phyloP scores from a whole-genome alignment of 352 stramenopile species.

The Phytophthora palmivora region DNA sequence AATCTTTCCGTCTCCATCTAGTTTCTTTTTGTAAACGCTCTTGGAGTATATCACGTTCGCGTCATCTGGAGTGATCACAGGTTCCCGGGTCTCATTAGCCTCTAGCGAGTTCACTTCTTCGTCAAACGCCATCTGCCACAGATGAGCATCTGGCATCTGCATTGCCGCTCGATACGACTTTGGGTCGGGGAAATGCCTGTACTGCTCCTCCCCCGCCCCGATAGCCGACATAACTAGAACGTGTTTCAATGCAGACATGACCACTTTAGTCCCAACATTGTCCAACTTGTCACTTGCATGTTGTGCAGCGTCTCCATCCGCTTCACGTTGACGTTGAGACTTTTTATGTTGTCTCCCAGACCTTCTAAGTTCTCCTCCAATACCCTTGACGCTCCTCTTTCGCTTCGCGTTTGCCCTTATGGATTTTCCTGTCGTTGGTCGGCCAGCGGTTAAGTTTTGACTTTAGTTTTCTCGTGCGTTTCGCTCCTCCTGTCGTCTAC shows the following conservation, averaged over 20 bases:
- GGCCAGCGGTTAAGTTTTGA: too few relatives aligned
- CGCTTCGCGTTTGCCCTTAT: too few relatives aligned
- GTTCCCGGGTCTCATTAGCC: not conserved
- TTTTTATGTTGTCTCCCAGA: not conserved
- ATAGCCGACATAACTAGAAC: not conserved
- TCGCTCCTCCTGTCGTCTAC: not conserved
- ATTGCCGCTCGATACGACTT: not conserved
- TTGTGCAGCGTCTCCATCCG: too few relatives aligned
- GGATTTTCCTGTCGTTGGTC: too few relatives aligned
- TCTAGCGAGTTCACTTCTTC: not conserved
- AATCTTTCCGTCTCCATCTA: not conserved
- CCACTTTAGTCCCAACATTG: too few relatives aligned
- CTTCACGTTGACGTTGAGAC: not conserved
- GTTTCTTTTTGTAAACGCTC: constrained; percentile 1
- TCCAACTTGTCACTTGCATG: too few relatives aligned
- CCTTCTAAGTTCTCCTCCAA: not conserved
- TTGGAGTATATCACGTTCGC: not conserved
- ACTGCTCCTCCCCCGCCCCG: not conserved
- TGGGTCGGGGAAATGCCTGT: not conserved
- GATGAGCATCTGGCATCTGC: not conserved
- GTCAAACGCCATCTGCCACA: not conserved
- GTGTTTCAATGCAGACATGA: not conserved
- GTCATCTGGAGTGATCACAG: not conserved
- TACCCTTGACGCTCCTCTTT: too few relatives aligned
- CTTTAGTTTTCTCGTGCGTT: not conserved